phyloP scores from a whole-genome alignment of 2,329 filamentous ascomycete species.

The Cordyceps tenuipes region DNA sequence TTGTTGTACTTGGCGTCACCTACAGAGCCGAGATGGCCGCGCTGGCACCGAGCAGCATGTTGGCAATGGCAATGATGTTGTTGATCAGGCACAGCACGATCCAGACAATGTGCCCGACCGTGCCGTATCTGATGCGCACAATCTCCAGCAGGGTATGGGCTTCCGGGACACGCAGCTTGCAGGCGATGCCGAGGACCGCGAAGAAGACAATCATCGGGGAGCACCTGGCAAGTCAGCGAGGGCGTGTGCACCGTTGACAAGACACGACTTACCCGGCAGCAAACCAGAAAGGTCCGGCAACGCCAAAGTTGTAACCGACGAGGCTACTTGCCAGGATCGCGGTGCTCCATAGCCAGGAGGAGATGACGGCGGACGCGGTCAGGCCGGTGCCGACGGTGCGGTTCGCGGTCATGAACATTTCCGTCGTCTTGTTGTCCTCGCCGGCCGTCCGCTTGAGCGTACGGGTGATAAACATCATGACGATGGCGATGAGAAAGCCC shows the following conservation, averaged over 20 bases:
- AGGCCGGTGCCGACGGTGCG: constrained; percentile 41
- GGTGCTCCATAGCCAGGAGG: constrained; percentile 47
- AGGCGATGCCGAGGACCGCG: constrained; percentile 40
- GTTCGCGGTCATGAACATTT: constrained; percentile 50
- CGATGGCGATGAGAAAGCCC: constrained; percentile 27
- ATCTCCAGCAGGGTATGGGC: constrained; percentile 47
- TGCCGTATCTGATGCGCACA: constrained; percentile 42
- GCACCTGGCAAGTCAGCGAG: constrained; percentile 21
- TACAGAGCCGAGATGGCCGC: constrained; percentile 27
- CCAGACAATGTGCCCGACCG: constrained; percentile 39
- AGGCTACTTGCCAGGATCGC: constrained; percentile 41
- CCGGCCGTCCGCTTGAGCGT: constrained; percentile 39
- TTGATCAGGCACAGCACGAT: constrained; percentile 45
- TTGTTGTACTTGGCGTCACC: constrained; percentile 13
- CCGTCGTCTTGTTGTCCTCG: constrained; percentile 44
- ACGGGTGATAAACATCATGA: constrained; percentile 39
- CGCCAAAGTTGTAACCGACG: constrained; percentile 45
- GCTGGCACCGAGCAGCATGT: constrained; percentile 39
- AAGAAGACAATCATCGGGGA: constrained; percentile 50
- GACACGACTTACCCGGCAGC: constrained; percentile 33
- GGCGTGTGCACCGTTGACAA: too few relatives aligned
- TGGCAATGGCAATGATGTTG: constrained; percentile 44
- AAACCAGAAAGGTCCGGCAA: constrained; percentile 50
- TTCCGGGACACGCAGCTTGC: constrained; percentile 43
- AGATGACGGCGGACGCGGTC: constrained; percentile 45